phyloP scores from a whole-genome alignment of 371 early-diverging fungal genomes.

The Umbelopsis sp. region DNA sequence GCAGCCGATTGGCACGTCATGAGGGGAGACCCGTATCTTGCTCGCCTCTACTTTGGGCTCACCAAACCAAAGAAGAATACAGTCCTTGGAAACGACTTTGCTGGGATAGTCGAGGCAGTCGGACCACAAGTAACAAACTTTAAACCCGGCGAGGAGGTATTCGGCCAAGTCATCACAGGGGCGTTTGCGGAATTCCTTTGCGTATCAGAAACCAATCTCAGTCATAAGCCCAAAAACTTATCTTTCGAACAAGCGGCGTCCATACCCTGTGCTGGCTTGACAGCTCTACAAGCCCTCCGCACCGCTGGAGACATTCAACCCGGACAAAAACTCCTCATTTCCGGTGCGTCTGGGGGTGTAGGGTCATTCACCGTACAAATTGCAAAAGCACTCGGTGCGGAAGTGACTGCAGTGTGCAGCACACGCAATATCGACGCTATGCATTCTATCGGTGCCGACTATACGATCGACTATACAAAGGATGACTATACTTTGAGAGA shows the following conservation, averaged over 20 bases:
- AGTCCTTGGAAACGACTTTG: not conserved
- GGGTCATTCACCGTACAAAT: constrained; percentile 54
- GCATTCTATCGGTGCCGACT: constrained; percentile 44
- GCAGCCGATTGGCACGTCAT: not conserved
- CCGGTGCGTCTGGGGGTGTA: constrained; percentile 20
- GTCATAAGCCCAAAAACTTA: not conserved
- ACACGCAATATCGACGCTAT: constrained; percentile 36
- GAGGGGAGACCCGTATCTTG: not conserved
- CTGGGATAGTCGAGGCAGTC: not conserved
- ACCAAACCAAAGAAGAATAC: not conserved
- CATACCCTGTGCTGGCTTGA: not conserved
- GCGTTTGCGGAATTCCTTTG: not conserved
- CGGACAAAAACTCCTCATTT: not conserved
- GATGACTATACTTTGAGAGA: constrained; percentile 22
- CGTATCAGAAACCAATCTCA: not conserved
- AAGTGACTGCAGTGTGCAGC: constrained; percentile 51
- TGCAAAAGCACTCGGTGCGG: constrained; percentile 50
- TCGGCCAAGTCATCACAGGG: not conserved
- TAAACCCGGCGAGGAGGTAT: not conserved
- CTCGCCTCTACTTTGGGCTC: not conserved
- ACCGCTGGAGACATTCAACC: not conserved
- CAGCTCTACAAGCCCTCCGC: not conserved
- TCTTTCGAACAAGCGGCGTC: constrained; percentile 6
- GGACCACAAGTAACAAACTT: not conserved
- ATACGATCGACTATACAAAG: constrained; percentile 51